These are phyloP conservation scores for Asparagopsis taxiformis DNA, from an alignment of 31 red algal species.

Conservation along the genomic window DNA sequence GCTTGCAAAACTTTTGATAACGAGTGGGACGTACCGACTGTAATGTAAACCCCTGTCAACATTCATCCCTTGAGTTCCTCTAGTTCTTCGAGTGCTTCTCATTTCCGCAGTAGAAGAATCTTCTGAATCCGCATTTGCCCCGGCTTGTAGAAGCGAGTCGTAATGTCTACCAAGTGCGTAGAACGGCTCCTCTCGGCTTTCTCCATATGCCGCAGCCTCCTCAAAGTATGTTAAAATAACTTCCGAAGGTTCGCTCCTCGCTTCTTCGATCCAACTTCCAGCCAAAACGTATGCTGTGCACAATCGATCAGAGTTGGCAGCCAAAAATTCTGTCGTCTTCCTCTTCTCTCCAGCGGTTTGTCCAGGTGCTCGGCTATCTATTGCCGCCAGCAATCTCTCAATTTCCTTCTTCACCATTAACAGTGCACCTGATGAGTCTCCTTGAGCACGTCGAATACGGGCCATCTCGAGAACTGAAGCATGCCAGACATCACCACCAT, in stretches of 20 bases:
- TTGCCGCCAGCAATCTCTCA: slow-evolving; percentile 11
- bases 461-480: too few species aligned
- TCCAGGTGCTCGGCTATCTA: background rate
- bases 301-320: slow-evolving; percentile 7
- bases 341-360: too few species aligned
- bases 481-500: slow-evolving; percentile 39
- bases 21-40: slow-evolving; percentile 37
- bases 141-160: slow-evolving; percentile 70
- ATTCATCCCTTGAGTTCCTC: background rate
- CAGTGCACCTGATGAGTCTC: slow-evolving; percentile 47
- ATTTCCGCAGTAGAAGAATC: background rate
- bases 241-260: slow-evolving; percentile 51
- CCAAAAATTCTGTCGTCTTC: too few species aligned
- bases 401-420: slow-evolving; percentile 32
- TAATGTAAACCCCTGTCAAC: background rate
- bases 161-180: slow-evolving; percentile 84
- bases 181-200: slow-evolving; percentile 61
- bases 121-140: slow-evolving; percentile 16
- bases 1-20: slow-evolving; percentile 67
- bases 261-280: slow-evolving; percentile 54
- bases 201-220: slow-evolving; percentile 30
- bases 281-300: slow-evolving; percentile 36
- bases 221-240: slow-evolving; percentile 64
- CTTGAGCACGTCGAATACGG: slow-evolving; percentile 33
- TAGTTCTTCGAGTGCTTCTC: background rate